These are phyloP conservation scores for Penicillium soppii DNA, from an alignment of 495 filamentous ascomycete species.

Conservation along the genomic window DNA sequence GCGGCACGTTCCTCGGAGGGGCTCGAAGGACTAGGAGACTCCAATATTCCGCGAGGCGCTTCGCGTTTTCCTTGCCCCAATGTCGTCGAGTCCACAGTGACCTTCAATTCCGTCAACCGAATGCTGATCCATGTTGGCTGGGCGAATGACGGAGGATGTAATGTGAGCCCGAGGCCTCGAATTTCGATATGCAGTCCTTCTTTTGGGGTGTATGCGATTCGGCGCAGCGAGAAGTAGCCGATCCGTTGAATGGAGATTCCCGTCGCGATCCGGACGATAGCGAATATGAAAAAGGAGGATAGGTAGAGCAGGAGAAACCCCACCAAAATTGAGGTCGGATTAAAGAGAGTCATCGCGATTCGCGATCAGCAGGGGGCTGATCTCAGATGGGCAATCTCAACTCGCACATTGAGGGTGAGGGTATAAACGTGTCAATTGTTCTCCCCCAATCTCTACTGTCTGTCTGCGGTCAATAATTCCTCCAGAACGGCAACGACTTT, in stretches of 20 bases:
- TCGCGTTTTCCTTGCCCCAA: constrained; percentile 48
- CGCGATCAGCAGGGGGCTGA: constrained; percentile 41
- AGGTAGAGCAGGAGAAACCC: constrained; percentile 84
- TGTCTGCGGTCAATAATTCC: constrained; percentile 4
- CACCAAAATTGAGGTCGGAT: constrained; percentile 79
- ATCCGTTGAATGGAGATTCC: constrained; percentile 95
- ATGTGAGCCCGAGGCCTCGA: constrained; percentile 77
- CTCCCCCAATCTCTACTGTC: constrained; percentile 13
- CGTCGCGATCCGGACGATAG: constrained; percentile 85
- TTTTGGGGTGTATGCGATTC: constrained; percentile 80
- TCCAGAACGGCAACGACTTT: constrained; percentile 9
- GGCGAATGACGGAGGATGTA: constrained; percentile 92
- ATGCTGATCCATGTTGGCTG: constrained; percentile 97
- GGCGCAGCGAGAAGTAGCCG: constrained; percentile 85
- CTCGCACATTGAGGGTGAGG: constrained; percentile 22
- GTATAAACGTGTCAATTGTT: constrained; percentile 24
- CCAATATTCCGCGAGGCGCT: constrained; percentile 17
- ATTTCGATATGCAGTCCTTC: constrained; percentile 90
- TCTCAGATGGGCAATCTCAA: constrained; percentile 19
- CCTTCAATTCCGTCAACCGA: constrained; percentile 74
- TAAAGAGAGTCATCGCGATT: constrained; percentile 57
- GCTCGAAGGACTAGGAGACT: constrained; percentile 21
- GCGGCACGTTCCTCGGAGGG: constrained; percentile 23
- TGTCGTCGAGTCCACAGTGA: constrained; percentile 75
- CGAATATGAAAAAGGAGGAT: constrained; percentile 88